These are phyloP conservation scores for Populus deltoides DNA, from an alignment of 345 rosid genomes.

Conservation along the genomic window DNA sequence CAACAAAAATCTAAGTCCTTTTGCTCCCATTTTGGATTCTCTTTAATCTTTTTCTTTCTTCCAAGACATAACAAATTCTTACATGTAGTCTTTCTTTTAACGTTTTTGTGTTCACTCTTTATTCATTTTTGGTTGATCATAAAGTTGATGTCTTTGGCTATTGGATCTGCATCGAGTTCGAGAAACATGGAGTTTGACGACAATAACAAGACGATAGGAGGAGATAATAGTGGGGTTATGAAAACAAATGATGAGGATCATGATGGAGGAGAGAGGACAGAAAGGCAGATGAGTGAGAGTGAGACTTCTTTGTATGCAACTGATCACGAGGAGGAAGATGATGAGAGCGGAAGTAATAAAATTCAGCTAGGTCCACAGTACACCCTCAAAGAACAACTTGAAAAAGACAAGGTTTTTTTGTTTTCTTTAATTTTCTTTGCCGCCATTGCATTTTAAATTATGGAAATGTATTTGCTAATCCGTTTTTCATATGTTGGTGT, in stretches of 20 bases:
- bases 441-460: background rate
- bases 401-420: constrained; percentile 60
- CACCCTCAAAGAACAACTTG: constrained; percentile 70
- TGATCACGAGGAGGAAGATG: constrained; percentile 58
- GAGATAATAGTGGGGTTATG: background rate
- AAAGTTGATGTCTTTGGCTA: constrained; percentile 23
- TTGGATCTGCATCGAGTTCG: constrained; percentile 17
- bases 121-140: background rate
- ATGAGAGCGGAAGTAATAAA: constrained; percentile 24
- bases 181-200: constrained; percentile 54
- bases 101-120: background rate
- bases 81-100: background rate
- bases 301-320: constrained; percentile 37
- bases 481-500: background rate
- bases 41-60: background rate
- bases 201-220: constrained; percentile 21
- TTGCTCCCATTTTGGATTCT: background rate
- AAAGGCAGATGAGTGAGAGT: constrained; percentile 45
- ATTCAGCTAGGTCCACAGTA: constrained; percentile 71
- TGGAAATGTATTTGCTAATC: background rate
- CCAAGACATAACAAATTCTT: background rate
- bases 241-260: constrained; percentile 15
- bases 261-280: constrained; percentile 33
- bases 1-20: background rate
- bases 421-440: background rate